These are phyloP conservation scores for Thozetella sp. DNA, from an alignment of 495 filamentous ascomycete genomes.

Conservation along the genomic window DNA sequence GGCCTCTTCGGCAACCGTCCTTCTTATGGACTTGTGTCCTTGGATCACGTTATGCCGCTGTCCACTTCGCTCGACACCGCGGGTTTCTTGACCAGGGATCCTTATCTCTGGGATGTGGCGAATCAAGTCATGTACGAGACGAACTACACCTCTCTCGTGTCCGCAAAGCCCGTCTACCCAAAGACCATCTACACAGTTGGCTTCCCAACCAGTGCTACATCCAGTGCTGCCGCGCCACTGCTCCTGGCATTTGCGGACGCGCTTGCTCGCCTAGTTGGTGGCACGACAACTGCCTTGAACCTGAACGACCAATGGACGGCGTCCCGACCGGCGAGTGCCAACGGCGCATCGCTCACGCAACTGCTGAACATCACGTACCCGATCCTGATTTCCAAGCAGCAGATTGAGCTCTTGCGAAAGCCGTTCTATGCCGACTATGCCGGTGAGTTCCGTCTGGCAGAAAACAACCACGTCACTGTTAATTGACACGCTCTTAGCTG, in stretches of 20 bases:
- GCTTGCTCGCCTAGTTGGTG: conserved; percentile 38
- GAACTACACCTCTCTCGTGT: conserved; percentile 38
- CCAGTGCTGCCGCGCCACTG: conserved; percentile 29
- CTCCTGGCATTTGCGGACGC: conserved; percentile 36
- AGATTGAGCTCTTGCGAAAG: conserved; percentile 44
- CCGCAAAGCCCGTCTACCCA: conserved; percentile 35
- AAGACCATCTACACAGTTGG: conserved; percentile 40
- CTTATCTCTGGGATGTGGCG: conserved; percentile 44
- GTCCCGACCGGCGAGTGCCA: conserved; percentile 30
- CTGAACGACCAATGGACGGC: conserved; percentile 37
- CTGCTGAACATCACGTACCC: conserved; percentile 51
- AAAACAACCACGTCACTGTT: not conserved
- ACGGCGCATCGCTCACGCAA: conserved; percentile 14
- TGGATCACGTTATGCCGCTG: conserved; percentile 46
- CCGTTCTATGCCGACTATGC: conserved; percentile 58
- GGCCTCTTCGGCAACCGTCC: conserved; percentile 40
- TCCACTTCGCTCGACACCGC: conserved; percentile 46
- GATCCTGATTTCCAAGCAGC: conserved; percentile 50
- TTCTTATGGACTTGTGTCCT: conserved; percentile 28
- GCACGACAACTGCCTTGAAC: conserved; percentile 33
- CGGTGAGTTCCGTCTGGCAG: conserved; percentile 2
- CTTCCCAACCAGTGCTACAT: conserved; percentile 26
- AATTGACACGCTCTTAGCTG: conserved; percentile 7
- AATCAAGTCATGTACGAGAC: conserved; percentile 45
- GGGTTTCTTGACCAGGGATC: conserved; percentile 49